Evolutionary conservation across 495 filamentous ascomycete genomes (phyloP), one percentile per base, ranked within the genome.

Genomic region (Alectoria sarmentosa): DNA sequence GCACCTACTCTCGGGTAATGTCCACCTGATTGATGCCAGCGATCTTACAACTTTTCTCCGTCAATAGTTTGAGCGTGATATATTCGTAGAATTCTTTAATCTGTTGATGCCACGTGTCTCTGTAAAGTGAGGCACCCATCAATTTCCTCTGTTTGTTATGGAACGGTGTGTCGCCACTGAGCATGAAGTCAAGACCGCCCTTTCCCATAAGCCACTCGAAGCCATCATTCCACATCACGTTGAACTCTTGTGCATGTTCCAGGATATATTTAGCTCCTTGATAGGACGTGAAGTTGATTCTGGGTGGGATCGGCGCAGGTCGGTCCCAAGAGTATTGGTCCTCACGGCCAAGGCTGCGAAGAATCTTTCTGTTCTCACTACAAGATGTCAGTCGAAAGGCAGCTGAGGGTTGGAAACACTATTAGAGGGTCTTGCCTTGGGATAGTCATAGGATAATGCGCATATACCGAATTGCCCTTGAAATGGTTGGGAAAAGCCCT

Each of bases 401-500:
- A 30, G 52, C 26, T 14, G 36, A 21, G 17, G 32, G 30, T 49
- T 23, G n/a, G 23, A 14, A 21, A 39, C 10, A 46, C 9, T 5
- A 26, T 8, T 14, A 32, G 48, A 42, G 21, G 17, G 9, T 32
- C 44, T 39, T 60, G 30, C 63, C 63, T 64, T 14, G 89, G 88
- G 32, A 89, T 86, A 9, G 88, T 90, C 84, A 96, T 89, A 7
- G 91, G 91, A 71, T 89, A 94, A 69, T 91, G 88, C n/a, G 90
- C 90, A 65, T 94, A 95, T 64, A 92, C 85, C 1, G 89, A 92
- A 74, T 94, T 88, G 37, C 77, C 71, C 72, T 86, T 87, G 83
- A 90, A 93, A 72, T 86, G 84, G 67, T 88, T 83, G 3, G 91
- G 91, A 80, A 96, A 91, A 4, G 90, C 87, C 28, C 88, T 82